Percentiles rank a stretch among this genome's conserved stretches.
Evolutionary conservation across 75 land plant genomes (phyloP).

Genomic region (Cupressus sempervirens): DNA sequence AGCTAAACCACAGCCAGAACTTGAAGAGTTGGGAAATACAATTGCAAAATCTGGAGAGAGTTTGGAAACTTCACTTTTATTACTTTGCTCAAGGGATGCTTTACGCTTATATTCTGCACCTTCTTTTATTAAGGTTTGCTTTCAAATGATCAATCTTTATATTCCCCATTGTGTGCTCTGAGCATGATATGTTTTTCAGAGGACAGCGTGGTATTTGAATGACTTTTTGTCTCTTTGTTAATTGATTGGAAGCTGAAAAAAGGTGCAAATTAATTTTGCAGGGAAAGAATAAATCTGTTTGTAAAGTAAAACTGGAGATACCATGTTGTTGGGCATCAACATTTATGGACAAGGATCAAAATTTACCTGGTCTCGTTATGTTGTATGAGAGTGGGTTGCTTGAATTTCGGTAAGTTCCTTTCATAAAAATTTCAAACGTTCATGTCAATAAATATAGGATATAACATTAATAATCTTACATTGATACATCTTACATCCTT

Average conservation of each 20-base stretch:
- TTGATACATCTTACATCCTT: too few species aligned
- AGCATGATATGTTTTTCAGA: not conserved
- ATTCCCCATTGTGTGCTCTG: not conserved
- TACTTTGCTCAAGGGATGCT: constrained; percentile 50
- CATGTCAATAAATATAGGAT: not conserved
- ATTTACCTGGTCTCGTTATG: constrained; percentile 38
- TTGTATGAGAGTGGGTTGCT: constrained; percentile 60
- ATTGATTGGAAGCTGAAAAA: not conserved
- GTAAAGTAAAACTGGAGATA: constrained; percentile 50
- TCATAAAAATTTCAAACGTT: not conserved
- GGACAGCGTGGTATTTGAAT: not conserved
- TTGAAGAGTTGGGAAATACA: constrained; percentile 7
- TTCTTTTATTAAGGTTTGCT: constrained; percentile 43
- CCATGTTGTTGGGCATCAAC: constrained; percentile 69
- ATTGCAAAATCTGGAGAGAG: constrained; percentile 5
- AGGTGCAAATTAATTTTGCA: constrained; percentile 9
- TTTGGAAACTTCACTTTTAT: constrained; percentile 17
- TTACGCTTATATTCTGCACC: constrained; percentile 34
- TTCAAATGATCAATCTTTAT: not conserved
- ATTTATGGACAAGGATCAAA: constrained; percentile 40
- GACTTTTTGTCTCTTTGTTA: not conserved
- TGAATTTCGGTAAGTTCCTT: constrained; percentile 53
- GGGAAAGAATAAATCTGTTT: constrained; percentile 29
- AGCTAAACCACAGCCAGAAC: constrained; percentile 6
- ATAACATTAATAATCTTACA: too few species aligned